These are phyloP conservation scores for Metarhizium robertsii DNA, from an alignment of 2,329 filamentous ascomycete genomes.

Conservation along the genomic window DNA sequence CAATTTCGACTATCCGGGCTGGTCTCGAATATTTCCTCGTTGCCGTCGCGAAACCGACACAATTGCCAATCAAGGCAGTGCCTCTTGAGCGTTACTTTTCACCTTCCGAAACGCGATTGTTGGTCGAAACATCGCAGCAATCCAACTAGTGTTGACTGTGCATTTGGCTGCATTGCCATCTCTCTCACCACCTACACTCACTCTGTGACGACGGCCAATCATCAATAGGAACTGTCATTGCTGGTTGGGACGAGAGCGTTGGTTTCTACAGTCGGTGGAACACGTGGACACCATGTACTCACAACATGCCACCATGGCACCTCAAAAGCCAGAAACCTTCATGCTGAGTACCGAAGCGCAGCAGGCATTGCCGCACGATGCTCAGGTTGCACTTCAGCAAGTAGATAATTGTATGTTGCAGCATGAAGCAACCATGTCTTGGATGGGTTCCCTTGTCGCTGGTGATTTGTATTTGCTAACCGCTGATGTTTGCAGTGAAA, in stretches of 20 bases:
- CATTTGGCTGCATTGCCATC: background rate
- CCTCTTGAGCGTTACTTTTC: slow-evolving; percentile 15
- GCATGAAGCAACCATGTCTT: background rate
- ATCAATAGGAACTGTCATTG: background rate
- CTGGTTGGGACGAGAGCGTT: background rate
- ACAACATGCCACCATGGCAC: slow-evolving; percentile 79
- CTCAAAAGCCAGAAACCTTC: slow-evolving; percentile 96
- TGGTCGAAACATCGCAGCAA: background rate
- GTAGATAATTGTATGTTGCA: slow-evolving; percentile 83
- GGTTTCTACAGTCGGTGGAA: slow-evolving; percentile 8
- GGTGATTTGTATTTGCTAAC: background rate
- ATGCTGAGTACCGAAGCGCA: slow-evolving; percentile 97
- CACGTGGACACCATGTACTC: slow-evolving; percentile 56
- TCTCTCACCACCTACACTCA: background rate
- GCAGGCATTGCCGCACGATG: slow-evolving; percentile 90
- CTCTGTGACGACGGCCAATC: background rate
- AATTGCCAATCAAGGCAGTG: slow-evolving; percentile 20
- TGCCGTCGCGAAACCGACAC: slow-evolving; percentile 10
- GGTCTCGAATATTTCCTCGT: slow-evolving; percentile 34
- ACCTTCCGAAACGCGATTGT: background rate
- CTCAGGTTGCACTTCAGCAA: slow-evolving; percentile 93
- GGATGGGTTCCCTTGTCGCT: background rate
- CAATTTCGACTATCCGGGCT: slow-evolving; percentile 31
- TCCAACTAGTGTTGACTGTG: background rate
- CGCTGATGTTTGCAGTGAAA: slow-evolving; percentile 63